Conservation (phyloP, 495 filamentous ascomycete genomes). For the Corynascus novoguineensis region DNA sequence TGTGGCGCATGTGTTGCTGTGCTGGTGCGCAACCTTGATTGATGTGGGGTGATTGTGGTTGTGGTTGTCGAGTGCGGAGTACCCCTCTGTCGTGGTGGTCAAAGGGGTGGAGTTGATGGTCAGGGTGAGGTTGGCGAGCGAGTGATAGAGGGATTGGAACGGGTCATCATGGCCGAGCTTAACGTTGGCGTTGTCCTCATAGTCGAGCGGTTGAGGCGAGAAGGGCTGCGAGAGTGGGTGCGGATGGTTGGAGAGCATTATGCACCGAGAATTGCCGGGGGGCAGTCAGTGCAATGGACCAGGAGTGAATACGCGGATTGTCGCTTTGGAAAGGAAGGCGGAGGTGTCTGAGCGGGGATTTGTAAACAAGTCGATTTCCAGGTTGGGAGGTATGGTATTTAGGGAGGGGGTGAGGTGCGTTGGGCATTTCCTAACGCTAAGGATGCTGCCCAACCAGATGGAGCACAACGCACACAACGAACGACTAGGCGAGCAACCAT, state of each 20-base stretch:
- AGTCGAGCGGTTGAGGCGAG: not conserved
- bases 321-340: not conserved
- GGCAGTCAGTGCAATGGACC: no score
- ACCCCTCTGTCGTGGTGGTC: not conserved
- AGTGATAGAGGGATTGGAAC: constrained; percentile 17
- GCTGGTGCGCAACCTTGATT: not conserved
- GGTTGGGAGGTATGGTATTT: not conserved
- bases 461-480: no score
- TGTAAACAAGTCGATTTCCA: not conserved
- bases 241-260: not conserved
- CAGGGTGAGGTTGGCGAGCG: constrained; percentile 14
- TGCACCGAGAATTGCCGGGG: no score
- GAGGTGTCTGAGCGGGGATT: not conserved
- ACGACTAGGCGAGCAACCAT: no score
- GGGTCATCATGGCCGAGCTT: constrained; percentile 12
- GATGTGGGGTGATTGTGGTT: not conserved
- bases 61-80: not conserved
- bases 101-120: not conserved
- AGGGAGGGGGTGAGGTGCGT: not conserved
- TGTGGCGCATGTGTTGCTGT: not conserved
- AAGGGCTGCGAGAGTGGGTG: not conserved
- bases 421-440: not conserved
- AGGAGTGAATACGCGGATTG: not conserved
- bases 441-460: not conserved
- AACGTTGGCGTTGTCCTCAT: not conserved